Evolutionary conservation across 768 basidiomycete genomes (phyloP).

Genomic region (Mycena galericulata): DNA sequence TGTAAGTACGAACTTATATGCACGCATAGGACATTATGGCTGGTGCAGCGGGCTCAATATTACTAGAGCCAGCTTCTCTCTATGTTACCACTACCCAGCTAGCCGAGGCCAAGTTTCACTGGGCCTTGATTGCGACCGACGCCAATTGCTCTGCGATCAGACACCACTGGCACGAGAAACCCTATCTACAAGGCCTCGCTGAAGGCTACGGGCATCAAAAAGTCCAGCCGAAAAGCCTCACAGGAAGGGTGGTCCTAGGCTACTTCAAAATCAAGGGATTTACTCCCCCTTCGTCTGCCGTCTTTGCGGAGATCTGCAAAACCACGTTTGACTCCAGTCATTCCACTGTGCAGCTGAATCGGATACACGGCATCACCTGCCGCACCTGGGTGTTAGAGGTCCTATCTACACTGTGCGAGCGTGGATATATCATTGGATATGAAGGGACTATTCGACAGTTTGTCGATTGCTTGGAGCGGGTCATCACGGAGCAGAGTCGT

Average conservation of each 20-base stretch:
- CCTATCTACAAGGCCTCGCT: slow-evolving; percentile 14
- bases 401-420: slow-evolving; percentile 33
- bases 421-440: slow-evolving; percentile 26
- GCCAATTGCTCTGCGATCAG: slow-evolving; percentile 28
- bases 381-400: slow-evolving; percentile 38
- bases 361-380: slow-evolving; percentile 36
- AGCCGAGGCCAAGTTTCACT: slow-evolving; percentile 37
- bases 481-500: slow-evolving; percentile 17
- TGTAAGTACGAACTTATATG: neutral
- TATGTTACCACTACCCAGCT: slow-evolving; percentile 39
- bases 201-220: slow-evolving; percentile 36
- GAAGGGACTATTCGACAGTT: slow-evolving; percentile 23
- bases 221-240: slow-evolving; percentile 33
- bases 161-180: slow-evolving; percentile 39
- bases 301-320: slow-evolving; percentile 30
- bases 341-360: slow-evolving; percentile 34
- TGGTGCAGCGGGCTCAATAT: slow-evolving; percentile 13
- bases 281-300: slow-evolving; percentile 13
- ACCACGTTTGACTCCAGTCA: slow-evolving; percentile 33
- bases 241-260: slow-evolving; percentile 37
- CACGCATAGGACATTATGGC: slow-evolving; percentile 13
- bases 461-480: slow-evolving; percentile 27
- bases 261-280: slow-evolving; percentile 36
- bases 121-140: slow-evolving; percentile 36
- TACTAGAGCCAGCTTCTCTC: slow-evolving; percentile 32